Evolutionary conservation across 129 eudicot genomes (phyloP).

Genomic region (Lactuca sativa): DNA sequence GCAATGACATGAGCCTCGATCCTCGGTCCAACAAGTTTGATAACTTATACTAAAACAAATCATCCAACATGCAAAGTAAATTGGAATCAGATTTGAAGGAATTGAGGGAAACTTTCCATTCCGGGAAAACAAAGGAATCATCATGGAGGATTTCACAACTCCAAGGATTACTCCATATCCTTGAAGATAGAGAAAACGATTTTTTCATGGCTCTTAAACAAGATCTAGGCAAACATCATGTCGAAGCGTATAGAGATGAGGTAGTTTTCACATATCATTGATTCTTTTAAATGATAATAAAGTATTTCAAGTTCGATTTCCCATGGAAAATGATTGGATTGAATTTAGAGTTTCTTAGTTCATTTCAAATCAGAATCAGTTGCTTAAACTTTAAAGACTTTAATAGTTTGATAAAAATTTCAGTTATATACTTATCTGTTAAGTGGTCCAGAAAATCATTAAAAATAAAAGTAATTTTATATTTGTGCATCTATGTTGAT

Average conservation of each 20-base stretch:
- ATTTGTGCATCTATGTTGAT: not conserved
- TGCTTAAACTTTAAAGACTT: not conserved
- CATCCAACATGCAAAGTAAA: slow-evolving; percentile 10
- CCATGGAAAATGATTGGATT: not conserved
- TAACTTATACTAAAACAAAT: not conserved
- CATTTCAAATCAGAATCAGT: not conserved
- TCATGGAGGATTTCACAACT: slow-evolving; percentile 81
- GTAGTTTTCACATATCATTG: slow-evolving; percentile 23
- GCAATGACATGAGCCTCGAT: not conserved
- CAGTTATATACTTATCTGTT: not conserved
- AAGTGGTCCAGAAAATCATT: not conserved
- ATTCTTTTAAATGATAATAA: not conserved
- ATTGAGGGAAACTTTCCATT: slow-evolving; percentile 50
- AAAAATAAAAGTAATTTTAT: no score
- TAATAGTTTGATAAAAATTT: not conserved
- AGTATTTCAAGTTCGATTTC: not conserved
- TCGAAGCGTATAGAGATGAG: slow-evolving; percentile 85
- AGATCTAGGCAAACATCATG: slow-evolving; percentile 75
- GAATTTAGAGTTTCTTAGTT: not conserved
- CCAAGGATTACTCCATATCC: slow-evolving; percentile 46
- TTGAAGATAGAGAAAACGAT: slow-evolving; percentile 57
- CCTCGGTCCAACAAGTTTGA: not conserved
- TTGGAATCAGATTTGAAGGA: slow-evolving; percentile 52
- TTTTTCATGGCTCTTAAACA: slow-evolving; percentile 60
- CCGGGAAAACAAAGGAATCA: slow-evolving; percentile 68